Evolutionary conservation across 2,329 filamentous ascomycete genomes (phyloP).

Genomic region (Leptosphaerulina australis): DNA sequence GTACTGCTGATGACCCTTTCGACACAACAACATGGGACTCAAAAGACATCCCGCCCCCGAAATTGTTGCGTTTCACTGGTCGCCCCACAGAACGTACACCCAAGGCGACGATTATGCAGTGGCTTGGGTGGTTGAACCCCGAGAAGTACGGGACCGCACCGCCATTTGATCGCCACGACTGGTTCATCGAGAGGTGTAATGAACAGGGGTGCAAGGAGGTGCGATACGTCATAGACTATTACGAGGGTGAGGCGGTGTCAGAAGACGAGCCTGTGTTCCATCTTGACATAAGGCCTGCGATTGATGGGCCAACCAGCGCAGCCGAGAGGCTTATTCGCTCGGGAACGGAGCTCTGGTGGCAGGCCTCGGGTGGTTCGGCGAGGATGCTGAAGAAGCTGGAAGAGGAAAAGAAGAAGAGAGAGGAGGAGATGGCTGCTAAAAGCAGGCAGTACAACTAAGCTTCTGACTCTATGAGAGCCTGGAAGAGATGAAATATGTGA

Average conservation of each 20-base stretch:
- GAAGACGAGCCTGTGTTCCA: slow-evolving; percentile 94
- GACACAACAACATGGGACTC: slow-evolving; percentile 46
- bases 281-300: slow-evolving; percentile 88
- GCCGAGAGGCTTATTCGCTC: slow-evolving; percentile 84
- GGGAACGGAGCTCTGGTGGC: slow-evolving; percentile 95
- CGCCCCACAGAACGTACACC: slow-evolving; percentile 88
- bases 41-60: slow-evolving; percentile 62
- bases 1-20: slow-evolving; percentile 37
- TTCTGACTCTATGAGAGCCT: background rate
- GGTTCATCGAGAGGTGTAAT: slow-evolving; percentile 80
- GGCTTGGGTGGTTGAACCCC: slow-evolving; percentile 80
- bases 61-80: slow-evolving; percentile 85
- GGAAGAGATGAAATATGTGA: background rate
- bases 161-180: slow-evolving; percentile 96
- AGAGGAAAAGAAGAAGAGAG: slow-evolving; percentile 36
- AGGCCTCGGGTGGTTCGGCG: slow-evolving; percentile 74
- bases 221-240: slow-evolving; percentile 97
- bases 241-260: slow-evolving; percentile 79
- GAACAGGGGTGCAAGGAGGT: slow-evolving; percentile 75
- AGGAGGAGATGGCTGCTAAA: slow-evolving; percentile 32
- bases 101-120: slow-evolving; percentile 83
- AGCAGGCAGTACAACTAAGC: slow-evolving; percentile 37
- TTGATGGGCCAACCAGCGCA: slow-evolving; percentile 79
- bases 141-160: slow-evolving; percentile 77
- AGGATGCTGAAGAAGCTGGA: slow-evolving; percentile 53